A percentile compares a stretch with the other conserved stretches of the same genome.
phyloP scores from a whole-genome alignment of 345 rosid genomes.

The Crucihimalaya himalaica region DNA sequence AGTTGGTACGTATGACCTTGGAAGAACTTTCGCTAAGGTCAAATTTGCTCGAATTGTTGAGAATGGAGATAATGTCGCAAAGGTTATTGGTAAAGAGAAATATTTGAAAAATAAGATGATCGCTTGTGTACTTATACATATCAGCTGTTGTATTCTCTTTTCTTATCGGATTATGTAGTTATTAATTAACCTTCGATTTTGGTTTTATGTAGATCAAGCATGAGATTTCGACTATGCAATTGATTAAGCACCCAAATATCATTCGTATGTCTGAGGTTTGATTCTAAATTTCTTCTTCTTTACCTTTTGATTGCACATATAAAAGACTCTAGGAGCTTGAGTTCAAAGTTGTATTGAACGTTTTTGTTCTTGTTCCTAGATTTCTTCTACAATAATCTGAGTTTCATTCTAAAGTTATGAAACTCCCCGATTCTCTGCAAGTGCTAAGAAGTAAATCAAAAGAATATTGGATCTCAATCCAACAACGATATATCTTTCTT shows the following conservation, averaged over 20 bases:
- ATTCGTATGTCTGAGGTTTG: conserved; percentile 94
- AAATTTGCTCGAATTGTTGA: conserved; percentile 80
- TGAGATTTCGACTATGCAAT: conserved; percentile 92
- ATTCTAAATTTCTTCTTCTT: neutral
- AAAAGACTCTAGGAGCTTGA: neutral
- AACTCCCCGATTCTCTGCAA: conserved; percentile 86
- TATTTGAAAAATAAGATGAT: conserved; percentile 89
- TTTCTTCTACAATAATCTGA: neutral
- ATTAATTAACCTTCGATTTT: neutral
- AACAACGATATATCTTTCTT: conserved; percentile 55
- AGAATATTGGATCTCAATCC: conserved; percentile 95
- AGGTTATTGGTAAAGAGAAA: conserved; percentile 93
- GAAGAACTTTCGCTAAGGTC: conserved; percentile 96
- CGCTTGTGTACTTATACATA: conserved; percentile 58
- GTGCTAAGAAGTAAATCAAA: conserved; percentile 86
- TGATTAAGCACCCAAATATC: conserved; percentile 89
- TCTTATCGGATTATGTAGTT: neutral
- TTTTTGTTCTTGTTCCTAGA: neutral
- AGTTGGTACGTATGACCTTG: conserved; percentile 97
- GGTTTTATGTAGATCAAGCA: conserved; percentile 72
- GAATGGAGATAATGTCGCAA: conserved; percentile 82
- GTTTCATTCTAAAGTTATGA: conserved; percentile 5
- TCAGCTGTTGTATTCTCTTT: too few species aligned
- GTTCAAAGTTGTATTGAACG: neutral
- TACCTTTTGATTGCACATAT: neutral